A percentile compares a stretch with the other conserved stretches of the same genome.
Evolutionary conservation across 768 basidiomycete genomes (phyloP).

Genomic region (Phanerochaete sordida): DNA sequence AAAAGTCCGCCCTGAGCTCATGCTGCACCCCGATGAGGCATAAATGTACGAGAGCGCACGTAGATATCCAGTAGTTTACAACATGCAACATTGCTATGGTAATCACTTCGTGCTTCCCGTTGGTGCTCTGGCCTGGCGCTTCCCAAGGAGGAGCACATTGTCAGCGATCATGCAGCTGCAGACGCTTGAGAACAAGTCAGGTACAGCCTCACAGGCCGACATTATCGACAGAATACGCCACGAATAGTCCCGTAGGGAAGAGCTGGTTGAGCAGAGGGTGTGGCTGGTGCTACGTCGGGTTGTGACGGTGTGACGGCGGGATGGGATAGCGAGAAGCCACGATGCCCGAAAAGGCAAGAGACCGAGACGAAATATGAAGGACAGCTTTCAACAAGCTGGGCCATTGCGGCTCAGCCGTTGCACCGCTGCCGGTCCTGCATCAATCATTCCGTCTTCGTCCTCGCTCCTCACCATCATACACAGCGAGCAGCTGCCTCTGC

Average conservation of each 20-base stretch:
- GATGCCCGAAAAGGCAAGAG: constrained; percentile 15
- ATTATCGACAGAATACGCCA: too few relatives aligned
- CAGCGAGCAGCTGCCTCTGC: constrained; percentile 3
- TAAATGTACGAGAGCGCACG: constrained; percentile 12
- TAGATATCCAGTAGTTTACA: constrained; percentile 2
- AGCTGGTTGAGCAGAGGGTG: background rate
- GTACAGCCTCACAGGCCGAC: background rate
- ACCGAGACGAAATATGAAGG: constrained; percentile 19
- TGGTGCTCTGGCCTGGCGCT: background rate
- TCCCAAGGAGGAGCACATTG: background rate
- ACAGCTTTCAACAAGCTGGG: constrained; percentile 14
- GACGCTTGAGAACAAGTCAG: background rate
- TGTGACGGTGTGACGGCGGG: constrained; percentile 12
- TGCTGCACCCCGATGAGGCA: constrained; percentile 70
- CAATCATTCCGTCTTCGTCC: constrained; percentile 8
- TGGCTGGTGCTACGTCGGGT: background rate
- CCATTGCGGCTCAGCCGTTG: constrained; percentile 15
- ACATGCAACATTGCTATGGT: background rate
- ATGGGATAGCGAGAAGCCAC: constrained; percentile 9
- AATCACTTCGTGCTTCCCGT: background rate
- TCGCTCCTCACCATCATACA: constrained; percentile 10
- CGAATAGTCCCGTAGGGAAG: too few relatives aligned
- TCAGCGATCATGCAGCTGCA: background rate
- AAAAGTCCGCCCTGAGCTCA: constrained; percentile 89
- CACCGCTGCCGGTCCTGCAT: constrained; percentile 14